These are phyloP conservation scores for Taxillus chinensis DNA, from an alignment of 164 flowering plant genomes.

Conservation along the genomic window DNA sequence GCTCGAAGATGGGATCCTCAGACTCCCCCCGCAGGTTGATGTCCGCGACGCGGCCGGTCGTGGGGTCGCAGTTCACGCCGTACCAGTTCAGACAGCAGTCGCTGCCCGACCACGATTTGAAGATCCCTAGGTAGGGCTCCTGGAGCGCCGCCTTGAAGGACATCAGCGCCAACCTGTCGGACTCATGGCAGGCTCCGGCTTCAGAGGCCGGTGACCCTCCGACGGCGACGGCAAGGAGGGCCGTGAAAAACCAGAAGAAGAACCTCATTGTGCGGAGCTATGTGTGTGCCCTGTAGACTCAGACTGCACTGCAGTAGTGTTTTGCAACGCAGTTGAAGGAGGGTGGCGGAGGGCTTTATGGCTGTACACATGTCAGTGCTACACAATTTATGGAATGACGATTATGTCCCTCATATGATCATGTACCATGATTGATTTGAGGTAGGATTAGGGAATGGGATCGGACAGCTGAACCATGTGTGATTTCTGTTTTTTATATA, in stretches of 20 bases:
- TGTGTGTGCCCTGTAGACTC: no score
- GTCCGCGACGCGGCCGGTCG: slow-evolving; percentile 50
- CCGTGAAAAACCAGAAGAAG: neutral
- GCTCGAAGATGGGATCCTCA: slow-evolving; percentile 63
- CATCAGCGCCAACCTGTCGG: slow-evolving; percentile 65
- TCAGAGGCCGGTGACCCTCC: neutral
- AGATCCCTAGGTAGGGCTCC: slow-evolving; percentile 67
- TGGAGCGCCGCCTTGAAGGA: slow-evolving; percentile 42
- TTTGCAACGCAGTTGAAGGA: no score
- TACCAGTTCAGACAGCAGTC: slow-evolving; percentile 79
- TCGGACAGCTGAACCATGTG: no score
- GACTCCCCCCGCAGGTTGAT: slow-evolving; percentile 82
- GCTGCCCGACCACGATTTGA: slow-evolving; percentile 72
- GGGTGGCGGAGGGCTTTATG: no score
- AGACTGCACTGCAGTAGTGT: no score
- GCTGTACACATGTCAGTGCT: no score
- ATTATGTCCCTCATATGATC: no score
- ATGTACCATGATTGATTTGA: no score
- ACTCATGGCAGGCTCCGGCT: slow-evolving; percentile 42
- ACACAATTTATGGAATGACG: no score
- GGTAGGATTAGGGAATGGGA: no score
- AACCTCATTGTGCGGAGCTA: no score
- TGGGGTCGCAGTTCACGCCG: slow-evolving; percentile 77
- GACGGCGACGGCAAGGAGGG: slow-evolving; percentile 9
- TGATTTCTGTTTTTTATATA: no score